Evolutionary conservation across 2,329 filamentous ascomycete genomes (phyloP).

Genomic region (Alternaria atra): DNA sequence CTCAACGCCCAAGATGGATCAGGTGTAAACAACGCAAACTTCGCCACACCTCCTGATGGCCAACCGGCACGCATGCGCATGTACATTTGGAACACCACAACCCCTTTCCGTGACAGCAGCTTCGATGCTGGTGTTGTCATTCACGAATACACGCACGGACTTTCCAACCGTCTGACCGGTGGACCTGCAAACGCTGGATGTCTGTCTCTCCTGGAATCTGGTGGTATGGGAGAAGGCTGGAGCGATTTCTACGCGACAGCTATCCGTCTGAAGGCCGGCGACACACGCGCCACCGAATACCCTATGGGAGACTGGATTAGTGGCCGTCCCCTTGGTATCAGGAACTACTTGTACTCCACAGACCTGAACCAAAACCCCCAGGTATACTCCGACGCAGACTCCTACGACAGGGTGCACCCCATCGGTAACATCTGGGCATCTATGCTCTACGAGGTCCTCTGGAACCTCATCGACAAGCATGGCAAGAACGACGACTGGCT

Average conservation of each 20-base stretch:
- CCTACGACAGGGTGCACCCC: slow-evolving; percentile 54
- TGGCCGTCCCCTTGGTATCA: slow-evolving; percentile 58
- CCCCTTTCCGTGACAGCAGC: slow-evolving; percentile 61
- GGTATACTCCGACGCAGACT: slow-evolving; percentile 59
- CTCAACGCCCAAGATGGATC: slow-evolving; percentile 66
- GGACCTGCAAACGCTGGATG: slow-evolving; percentile 64
- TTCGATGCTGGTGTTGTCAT: slow-evolving; percentile 69
- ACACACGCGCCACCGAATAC: slow-evolving; percentile 60
- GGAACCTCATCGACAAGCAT: slow-evolving; percentile 66
- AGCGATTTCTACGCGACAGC: slow-evolving; percentile 65
- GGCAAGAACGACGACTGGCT: slow-evolving; percentile 58
- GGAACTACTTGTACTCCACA: slow-evolving; percentile 63
- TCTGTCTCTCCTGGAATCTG: slow-evolving; percentile 58
- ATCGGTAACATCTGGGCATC: slow-evolving; percentile 64
- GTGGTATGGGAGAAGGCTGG: slow-evolving; percentile 69
- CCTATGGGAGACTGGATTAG: slow-evolving; percentile 62
- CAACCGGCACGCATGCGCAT: slow-evolving; percentile 65
- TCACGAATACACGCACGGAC: slow-evolving; percentile 57
- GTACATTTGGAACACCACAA: slow-evolving; percentile 64
- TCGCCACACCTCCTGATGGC: slow-evolving; percentile 57
- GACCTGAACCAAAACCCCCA: slow-evolving; percentile 60
- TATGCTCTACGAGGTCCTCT: slow-evolving; percentile 65
- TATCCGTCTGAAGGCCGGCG: slow-evolving; percentile 57
- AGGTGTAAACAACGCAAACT: slow-evolving; percentile 66
- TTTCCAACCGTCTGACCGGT: slow-evolving; percentile 68